Evolutionary conservation across 192 early-diverging fungal species (phyloP).

Genomic region (Podila verticillata): DNA sequence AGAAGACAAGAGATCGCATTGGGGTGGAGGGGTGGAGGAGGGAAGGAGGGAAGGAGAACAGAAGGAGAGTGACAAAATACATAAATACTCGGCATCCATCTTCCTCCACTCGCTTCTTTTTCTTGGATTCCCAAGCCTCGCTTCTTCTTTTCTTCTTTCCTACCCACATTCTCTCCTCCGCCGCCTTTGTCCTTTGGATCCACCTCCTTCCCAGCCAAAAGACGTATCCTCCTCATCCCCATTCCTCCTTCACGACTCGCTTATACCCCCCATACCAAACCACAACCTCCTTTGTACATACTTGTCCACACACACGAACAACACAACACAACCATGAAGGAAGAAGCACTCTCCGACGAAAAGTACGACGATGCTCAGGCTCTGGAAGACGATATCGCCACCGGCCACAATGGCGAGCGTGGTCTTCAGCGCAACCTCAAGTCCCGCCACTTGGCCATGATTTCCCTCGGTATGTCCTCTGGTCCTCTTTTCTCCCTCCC

Average conservation of each 20-base stretch:
- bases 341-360: not conserved
- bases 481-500: not conserved
- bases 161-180: not conserved
- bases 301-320: not conserved
- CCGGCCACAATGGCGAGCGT: not conserved
- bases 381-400: not conserved
- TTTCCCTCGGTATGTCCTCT: not conserved
- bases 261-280: not conserved
- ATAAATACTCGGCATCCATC: too few species aligned
- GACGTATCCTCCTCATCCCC: not conserved
- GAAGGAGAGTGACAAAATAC: too few species aligned
- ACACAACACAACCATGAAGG: not conserved
- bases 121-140: not conserved
- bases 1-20: too few species aligned
- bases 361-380: not conserved
- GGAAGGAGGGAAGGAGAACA: too few species aligned
- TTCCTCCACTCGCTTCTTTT: not conserved
- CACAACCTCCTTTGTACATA: not conserved
- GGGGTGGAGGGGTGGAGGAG: too few species aligned
- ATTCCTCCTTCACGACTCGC: not conserved
- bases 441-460: constrained; percentile 8
- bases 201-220: not conserved
- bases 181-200: not conserved
- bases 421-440: constrained; percentile 10
- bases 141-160: not conserved